Percentiles rank a stretch among this genome's conserved stretches.
Conservation (phyloP, 148 eudicot genomes). For the Pouteria glomerata region DNA sequence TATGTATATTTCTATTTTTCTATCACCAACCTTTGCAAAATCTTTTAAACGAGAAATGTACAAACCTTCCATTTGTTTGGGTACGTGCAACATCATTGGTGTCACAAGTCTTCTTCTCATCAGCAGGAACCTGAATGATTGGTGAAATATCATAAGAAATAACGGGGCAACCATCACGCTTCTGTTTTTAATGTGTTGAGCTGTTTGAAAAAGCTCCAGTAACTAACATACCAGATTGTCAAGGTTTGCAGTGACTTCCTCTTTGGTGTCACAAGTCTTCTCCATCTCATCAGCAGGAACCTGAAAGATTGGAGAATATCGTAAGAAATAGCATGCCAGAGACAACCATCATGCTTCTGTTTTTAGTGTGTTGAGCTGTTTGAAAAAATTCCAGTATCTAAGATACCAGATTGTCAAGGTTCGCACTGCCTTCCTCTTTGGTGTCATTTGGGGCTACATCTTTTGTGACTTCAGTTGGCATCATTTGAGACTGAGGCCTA, state of each 20-base stretch:
- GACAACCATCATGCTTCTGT: neutral
- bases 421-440: slow-evolving; percentile 6
- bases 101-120: slow-evolving; percentile 19
- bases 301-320: slow-evolving; percentile 20
- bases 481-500: slow-evolving; percentile 17
- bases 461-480: slow-evolving; percentile 19
- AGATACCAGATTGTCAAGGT: slow-evolving; percentile 14
- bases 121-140: slow-evolving; percentile 25
- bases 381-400: neutral
- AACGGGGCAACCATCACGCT: neutral
- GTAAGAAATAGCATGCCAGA: neutral
- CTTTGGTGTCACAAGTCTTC: slow-evolving; percentile 20
- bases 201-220: neutral
- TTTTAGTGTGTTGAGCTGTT: neutral
- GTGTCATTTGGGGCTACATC: slow-evolving; percentile 16
- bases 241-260: neutral
- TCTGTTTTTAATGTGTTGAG: slow-evolving; percentile 2
- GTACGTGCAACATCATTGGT: slow-evolving; percentile 10
- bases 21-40: neutral
- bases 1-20: neutral
- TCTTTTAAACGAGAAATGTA: neutral
- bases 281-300: slow-evolving; percentile 21
- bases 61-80: slow-evolving; percentile 42
- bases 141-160: neutral
- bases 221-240: slow-evolving; percentile 14